These are phyloP conservation scores for Rhizopogon roseolus DNA, from an alignment of 768 basidiomycete species.

Conservation along the genomic window DNA sequence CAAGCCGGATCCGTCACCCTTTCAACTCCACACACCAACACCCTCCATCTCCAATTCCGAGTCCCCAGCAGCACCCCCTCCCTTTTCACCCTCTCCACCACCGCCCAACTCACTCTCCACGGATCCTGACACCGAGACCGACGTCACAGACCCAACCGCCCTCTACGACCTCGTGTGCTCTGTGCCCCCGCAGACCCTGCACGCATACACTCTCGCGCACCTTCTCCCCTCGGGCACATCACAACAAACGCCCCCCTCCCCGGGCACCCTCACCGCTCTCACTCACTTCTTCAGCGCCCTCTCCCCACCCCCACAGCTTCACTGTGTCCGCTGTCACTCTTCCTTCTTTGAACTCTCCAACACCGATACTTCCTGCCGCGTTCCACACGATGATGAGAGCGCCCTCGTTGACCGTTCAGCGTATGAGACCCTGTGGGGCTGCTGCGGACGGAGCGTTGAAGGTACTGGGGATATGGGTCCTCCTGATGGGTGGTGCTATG, in stretches of 20 bases:
- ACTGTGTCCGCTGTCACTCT: conserved; percentile 75
- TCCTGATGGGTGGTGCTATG: conserved; percentile 85
- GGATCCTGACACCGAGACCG: conserved; percentile 17
- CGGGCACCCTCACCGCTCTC: conserved; percentile 40
- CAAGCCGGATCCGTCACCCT: conserved; percentile 14
- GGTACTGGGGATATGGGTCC: conserved; percentile 80
- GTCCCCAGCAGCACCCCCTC: conserved; percentile 16
- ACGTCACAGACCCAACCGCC: conserved; percentile 32
- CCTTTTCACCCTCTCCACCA: conserved; percentile 30
- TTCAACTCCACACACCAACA: conserved; percentile 31
- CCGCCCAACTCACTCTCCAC: conserved; percentile 35
- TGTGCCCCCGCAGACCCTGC: conserved; percentile 64
- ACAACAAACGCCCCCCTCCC: conserved; percentile 22
- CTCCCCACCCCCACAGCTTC: conserved; percentile 60
- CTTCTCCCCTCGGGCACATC: conserved; percentile 25
- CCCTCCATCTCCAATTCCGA: conserved; percentile 34
- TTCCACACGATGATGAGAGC: conserved; percentile 79
- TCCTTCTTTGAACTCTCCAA: conserved; percentile 71
- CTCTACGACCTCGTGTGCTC: conserved; percentile 50
- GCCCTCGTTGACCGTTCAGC: conserved; percentile 64
- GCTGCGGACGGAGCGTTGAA: conserved; percentile 67
- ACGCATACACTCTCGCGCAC: conserved; percentile 53
- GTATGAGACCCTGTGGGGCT: conserved; percentile 62
- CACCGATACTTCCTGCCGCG: conserved; percentile 59
- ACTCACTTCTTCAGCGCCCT: conserved; percentile 58